Evolutionary conservation across 441 rosid genomes (phyloP).

Genomic region (Eutrema salsugineum): DNA sequence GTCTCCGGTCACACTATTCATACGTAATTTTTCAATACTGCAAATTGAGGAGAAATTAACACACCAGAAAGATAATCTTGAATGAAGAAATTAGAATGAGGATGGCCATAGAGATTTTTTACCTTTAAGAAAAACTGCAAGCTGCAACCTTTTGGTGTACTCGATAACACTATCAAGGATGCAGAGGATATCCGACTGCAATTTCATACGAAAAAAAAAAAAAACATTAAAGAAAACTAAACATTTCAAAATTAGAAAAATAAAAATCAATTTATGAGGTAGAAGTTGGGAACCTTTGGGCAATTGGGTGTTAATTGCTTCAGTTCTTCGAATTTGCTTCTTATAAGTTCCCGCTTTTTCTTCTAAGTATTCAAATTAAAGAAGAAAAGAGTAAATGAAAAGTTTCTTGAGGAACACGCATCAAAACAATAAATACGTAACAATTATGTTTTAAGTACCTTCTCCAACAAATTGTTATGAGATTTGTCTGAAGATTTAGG

Average conservation of each 20-base stretch:
- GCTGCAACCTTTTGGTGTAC: background rate
- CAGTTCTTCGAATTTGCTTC: background rate
- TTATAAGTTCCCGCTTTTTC: background rate
- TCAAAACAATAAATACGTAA: background rate
- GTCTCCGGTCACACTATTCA: background rate
- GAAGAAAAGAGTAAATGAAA: background rate
- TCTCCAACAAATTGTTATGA: background rate
- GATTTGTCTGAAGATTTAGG: background rate
- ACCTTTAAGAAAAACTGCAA: background rate
- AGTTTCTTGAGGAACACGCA: background rate
- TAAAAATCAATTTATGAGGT: background rate
- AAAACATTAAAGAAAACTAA: background rate
- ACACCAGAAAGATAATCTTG: background rate
- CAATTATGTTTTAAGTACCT: background rate
- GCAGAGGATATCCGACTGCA: background rate
- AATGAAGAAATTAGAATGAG: background rate
- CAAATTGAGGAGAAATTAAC: background rate
- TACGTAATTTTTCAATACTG: background rate
- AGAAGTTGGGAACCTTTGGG: constrained; percentile 2
- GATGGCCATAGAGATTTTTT: background rate
- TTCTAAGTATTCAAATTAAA: background rate
- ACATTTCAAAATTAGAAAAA: background rate
- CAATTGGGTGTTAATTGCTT: background rate
- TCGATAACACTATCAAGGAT: constrained; percentile 6
- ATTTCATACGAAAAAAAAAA: background rate